Percentiles rank a stretch among this genome's conserved stretches.
Evolutionary conservation across 2,329 filamentous ascomycete species (phyloP).

Genomic region (Sporothrix brunneoviolacea): DNA sequence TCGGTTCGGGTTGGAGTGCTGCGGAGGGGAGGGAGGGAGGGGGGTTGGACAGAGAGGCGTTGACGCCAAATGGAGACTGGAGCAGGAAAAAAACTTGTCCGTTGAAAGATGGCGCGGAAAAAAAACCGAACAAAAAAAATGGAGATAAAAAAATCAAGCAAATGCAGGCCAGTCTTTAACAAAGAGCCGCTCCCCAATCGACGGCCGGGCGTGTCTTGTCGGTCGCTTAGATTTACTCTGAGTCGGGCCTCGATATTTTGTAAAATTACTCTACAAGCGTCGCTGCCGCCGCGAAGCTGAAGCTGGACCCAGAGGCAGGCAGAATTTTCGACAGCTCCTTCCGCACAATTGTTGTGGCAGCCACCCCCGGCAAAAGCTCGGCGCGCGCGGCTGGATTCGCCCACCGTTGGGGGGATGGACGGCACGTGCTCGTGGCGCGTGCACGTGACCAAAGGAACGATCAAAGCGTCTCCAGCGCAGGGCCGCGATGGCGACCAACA

Average conservation of each 20-base stretch:
- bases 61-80: conserved; percentile 13
- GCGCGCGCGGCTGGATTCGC: not conserved
- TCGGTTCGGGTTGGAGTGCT: not conserved
- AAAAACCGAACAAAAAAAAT: conserved; percentile 14
- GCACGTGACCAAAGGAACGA: conserved; percentile 1
- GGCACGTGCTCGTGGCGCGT: conserved; percentile 2
- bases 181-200: too few relatives aligned
- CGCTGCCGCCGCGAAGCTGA: not conserved
- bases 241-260: too few relatives aligned
- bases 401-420: not conserved
- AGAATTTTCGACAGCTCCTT: conserved; percentile 8
- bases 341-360: conserved; percentile 1
- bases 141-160: conserved; percentile 5
- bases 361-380: not conserved
- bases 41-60: conserved; percentile 3
- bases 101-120: conserved; percentile 13
- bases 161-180: too few relatives aligned
- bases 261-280: not conserved
- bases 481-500: too few relatives aligned
- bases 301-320: not conserved
- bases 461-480: too few relatives aligned
- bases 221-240: too few relatives aligned
- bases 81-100: conserved; percentile 15
- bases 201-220: too few relatives aligned
- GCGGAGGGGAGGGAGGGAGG: not conserved